Percentiles rank a stretch among this genome's conserved stretches.
Conservation (phyloP, 1,284 basidiomycete species). For the Sporisorium reilianum region DNA sequence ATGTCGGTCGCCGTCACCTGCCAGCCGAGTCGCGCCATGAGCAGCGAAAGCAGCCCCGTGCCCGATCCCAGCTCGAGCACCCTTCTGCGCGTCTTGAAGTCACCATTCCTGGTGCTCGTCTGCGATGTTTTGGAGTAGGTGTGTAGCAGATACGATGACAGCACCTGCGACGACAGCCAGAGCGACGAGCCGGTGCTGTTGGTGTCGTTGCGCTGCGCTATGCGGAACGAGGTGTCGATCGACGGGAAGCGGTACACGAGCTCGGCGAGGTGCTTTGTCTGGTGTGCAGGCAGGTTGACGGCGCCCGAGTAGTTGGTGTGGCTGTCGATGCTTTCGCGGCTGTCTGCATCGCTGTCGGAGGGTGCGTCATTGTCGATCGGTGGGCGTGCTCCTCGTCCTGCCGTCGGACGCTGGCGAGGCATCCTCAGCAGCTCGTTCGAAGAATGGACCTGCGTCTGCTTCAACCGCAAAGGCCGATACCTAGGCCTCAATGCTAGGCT, state of each 20-base stretch:
- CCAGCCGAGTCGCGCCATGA: slow-evolving; percentile 79
- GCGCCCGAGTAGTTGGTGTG: slow-evolving; percentile 10
- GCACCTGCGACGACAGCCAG: slow-evolving; percentile 53
- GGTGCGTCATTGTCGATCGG: not conserved
- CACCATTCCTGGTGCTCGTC: not conserved
- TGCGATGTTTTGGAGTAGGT: slow-evolving; percentile 9
- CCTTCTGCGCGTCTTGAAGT: not conserved
- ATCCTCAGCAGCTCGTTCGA: not conserved
- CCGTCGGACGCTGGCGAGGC: slow-evolving; percentile 4
- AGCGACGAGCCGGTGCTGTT: slow-evolving; percentile 53
- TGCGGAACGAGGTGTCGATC: slow-evolving; percentile 24
- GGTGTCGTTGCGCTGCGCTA: slow-evolving; percentile 44
- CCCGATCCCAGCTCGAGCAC: slow-evolving; percentile 47
- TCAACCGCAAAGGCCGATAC: too few species aligned
- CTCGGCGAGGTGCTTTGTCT: slow-evolving; percentile 47
- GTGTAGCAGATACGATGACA: slow-evolving; percentile 43
- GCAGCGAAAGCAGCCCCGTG: slow-evolving; percentile 71
- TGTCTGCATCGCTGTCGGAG: slow-evolving; percentile 10
- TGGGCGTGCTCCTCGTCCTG: slow-evolving; percentile 2
- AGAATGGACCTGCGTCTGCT: not conserved
- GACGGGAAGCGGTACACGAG: slow-evolving; percentile 40
- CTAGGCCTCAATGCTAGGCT: not conserved
- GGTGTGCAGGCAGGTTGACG: slow-evolving; percentile 48
- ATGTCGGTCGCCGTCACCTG: slow-evolving; percentile 84
- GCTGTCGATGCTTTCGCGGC: not conserved